Base-by-base conservation (phyloP, 352 stramenopile genomes). In the Globisporangium camurandrum region DNA sequence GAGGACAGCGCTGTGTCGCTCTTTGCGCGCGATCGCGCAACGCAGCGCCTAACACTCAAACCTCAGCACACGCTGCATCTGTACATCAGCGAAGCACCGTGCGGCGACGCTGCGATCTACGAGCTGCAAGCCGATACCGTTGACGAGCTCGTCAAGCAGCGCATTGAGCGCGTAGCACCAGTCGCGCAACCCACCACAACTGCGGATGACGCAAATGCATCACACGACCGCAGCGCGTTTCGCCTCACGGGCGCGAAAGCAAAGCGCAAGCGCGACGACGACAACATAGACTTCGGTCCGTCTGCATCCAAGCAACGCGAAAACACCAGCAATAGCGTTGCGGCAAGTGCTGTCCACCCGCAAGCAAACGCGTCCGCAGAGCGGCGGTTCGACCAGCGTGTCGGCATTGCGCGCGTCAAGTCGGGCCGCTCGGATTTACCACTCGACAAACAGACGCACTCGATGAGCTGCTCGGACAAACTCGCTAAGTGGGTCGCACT, bases 381-480 rank as follows among this genome's bases (percentile, higher is more conserved):
- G 40, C 80, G 80, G 52, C 65, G 68, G 20, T 88, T 83, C 36
- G 62, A 67, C 12, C 88, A 97, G 67, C 19, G 61, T 3, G 51
- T 93, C 11, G 85, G 87, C 31, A 64, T 84, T 49, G 66, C 93
- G 9, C 84, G 92, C 19, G 72, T 89, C 38, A 98, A 98, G 54
- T 95, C 90, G 6, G 92, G 90, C 42, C 75, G 92, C 30, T 97
- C 92, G 1, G 94, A 98, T 63, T 64, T 97, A 19, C 78, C 86
- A 10, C 26, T 51, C 19, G 69, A 88, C 48, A 86, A 94, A 43
- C 84, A 91, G 64, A 95, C 86, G 46, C 63, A 84, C 34, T 96
- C 81, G 3, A 95, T 97, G 86, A 97, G 88, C 38, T 98, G 92
- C 62, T 95, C 82, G 10, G 89, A 98, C 60, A 98, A 98, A 69